Conservation (phyloP, 2,329 filamentous ascomycete species). For the Sporothrix mexicana region DNA sequence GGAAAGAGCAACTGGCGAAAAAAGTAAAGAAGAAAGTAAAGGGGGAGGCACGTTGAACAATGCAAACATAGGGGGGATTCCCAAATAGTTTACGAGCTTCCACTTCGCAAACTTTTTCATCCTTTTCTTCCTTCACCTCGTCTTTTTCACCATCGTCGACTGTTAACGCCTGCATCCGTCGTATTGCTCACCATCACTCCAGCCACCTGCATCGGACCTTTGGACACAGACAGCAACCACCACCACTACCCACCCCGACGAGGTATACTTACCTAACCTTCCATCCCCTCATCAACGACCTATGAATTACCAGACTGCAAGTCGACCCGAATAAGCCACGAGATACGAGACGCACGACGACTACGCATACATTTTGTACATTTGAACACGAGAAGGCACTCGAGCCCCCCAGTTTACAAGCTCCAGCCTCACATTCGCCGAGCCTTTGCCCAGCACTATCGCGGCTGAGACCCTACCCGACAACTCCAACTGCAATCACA, state of each 20-base stretch:
- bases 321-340: conserved; percentile 12
- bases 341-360: conserved; percentile 7
- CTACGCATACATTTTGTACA: too few relatives aligned
- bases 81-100: conserved; percentile 24
- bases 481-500: background rate
- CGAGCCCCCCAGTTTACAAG: background rate
- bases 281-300: background rate
- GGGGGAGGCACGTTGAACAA: conserved; percentile 2
- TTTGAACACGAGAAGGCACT: conserved; percentile 6
- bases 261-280: conserved; percentile 10
- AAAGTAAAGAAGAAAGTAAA: background rate
- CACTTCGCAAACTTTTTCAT: conserved; percentile 12
- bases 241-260: background rate
- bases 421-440: background rate
- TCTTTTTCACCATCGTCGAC: background rate
- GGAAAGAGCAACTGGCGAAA: conserved; percentile 13
- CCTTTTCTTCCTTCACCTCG: conserved; percentile 9
- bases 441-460: background rate
- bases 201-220: conserved; percentile 15
- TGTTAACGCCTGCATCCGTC: conserved; percentile 5
- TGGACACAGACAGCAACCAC: conserved; percentile 5
- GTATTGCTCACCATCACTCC: conserved; percentile 20
- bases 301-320: background rate
- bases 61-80: background rate
- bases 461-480: conserved; percentile 8